Conservation (phyloP, 2,329 filamentous ascomycete genomes). For the Neonectria faginata region DNA sequence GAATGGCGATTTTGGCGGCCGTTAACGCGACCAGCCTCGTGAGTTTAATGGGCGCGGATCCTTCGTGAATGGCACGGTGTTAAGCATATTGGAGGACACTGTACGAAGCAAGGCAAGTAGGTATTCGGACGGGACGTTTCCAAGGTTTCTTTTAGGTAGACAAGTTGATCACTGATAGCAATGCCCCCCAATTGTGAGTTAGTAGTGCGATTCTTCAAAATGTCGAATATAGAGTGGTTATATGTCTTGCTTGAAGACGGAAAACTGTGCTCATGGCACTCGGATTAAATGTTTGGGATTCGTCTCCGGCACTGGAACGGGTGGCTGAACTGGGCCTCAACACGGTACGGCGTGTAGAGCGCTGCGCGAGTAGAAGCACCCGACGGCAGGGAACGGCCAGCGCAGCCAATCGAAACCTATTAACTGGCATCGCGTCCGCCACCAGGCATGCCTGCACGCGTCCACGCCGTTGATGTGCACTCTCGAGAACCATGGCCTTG, state of each 20-base stretch:
- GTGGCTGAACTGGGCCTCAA: constrained; percentile 10
- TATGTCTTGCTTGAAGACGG: background rate
- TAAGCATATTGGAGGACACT: too few species aligned
- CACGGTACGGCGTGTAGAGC: background rate
- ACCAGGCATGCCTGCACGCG: constrained; percentile 21
- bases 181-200: background rate
- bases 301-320: background rate
- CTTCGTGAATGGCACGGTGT: background rate
- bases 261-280: background rate
- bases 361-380: constrained; percentile 22
- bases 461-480: constrained; percentile 2
- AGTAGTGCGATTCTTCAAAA: background rate
- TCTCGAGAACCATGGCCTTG: constrained; percentile 4
- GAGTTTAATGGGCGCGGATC: constrained; percentile 18
- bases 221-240: background rate
- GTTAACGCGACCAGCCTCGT: constrained; percentile 17
- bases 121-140: too few species aligned
- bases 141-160: too few species aligned
- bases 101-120: too few species aligned
- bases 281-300: background rate
- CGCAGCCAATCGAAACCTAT: constrained; percentile 28
- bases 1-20: constrained; percentile 35
- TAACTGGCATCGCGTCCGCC: constrained; percentile 23
- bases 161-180: too few species aligned
- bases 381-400: constrained; percentile 16